phyloP scores from a whole-genome alignment of 495 filamentous ascomycete species.

The Zalerion maritima region DNA sequence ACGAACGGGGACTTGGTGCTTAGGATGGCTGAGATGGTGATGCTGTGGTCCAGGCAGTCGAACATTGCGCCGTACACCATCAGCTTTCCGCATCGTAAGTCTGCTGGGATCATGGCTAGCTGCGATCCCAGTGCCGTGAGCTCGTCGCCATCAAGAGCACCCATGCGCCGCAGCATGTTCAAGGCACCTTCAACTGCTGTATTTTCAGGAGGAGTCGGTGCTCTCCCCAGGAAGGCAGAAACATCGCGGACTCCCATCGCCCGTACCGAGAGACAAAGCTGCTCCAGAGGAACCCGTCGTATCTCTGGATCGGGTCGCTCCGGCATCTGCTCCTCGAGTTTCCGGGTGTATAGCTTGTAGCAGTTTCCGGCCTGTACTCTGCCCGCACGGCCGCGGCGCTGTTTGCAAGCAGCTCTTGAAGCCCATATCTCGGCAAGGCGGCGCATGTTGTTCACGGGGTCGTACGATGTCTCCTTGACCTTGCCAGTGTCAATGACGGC shows the following conservation, averaged over 20 bases:
- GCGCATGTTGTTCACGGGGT: conserved; percentile 85
- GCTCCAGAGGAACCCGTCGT: conserved; percentile 79
- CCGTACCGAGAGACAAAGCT: conserved; percentile 83
- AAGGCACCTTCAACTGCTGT: conserved; percentile 77
- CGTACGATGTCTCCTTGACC: conserved; percentile 93
- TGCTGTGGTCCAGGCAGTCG: conserved; percentile 70
- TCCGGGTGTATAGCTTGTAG: conserved; percentile 88
- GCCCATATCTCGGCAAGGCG: conserved; percentile 92
- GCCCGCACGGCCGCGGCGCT: conserved; percentile 88
- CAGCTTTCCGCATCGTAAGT: conserved; percentile 82
- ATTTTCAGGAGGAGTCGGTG: conserved; percentile 74
- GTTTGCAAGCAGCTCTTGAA: conserved; percentile 86
- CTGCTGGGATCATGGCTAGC: conserved; percentile 85
- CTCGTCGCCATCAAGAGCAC: conserved; percentile 69
- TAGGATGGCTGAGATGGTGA: conserved; percentile 83
- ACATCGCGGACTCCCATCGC: conserved; percentile 86
- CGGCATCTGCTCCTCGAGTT: conserved; percentile 72
- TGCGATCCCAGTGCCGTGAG: conserved; percentile 84
- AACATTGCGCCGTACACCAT: conserved; percentile 94
- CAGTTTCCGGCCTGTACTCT: conserved; percentile 81
- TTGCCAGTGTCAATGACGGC: conserved; percentile 91
- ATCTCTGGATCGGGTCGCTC: conserved; percentile 90
- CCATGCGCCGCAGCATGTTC: conserved; percentile 62
- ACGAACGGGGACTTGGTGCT: conserved; percentile 76
- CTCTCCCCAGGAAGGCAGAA: conserved; percentile 63